Conservation (phyloP, 345 rosid genomes). For the Lenwebbia sp. region DNA sequence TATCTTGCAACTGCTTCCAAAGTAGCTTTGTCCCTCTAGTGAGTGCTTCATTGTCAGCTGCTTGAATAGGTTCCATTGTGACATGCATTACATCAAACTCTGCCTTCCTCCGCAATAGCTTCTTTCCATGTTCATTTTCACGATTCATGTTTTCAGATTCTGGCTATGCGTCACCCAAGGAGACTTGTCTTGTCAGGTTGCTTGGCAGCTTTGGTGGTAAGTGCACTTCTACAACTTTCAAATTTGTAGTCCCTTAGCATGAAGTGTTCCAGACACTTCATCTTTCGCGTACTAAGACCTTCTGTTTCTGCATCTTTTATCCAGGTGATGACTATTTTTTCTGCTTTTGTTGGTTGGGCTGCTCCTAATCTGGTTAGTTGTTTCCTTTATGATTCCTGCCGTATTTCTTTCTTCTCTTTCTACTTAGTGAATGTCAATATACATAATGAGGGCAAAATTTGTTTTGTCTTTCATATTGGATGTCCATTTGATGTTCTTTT, state of each 20-base stretch:
- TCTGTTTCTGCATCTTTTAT: background rate
- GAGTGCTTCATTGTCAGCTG: background rate
- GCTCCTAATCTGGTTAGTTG: conserved; percentile 84
- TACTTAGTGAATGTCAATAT: background rate
- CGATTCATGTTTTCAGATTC: conserved; percentile 36
- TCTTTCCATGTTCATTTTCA: background rate
- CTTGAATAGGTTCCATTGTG: background rate
- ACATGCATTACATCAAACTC: background rate
- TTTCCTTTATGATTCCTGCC: background rate
- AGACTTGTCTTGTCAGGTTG: conserved; percentile 91
- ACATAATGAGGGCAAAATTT: background rate
- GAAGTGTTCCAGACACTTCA: background rate
- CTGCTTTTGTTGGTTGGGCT: conserved; percentile 82
- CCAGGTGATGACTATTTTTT: conserved; percentile 88
- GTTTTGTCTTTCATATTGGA: background rate
- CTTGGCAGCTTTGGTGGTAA: conserved; percentile 61
- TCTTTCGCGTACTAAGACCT: background rate
- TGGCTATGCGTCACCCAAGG: conserved; percentile 98
- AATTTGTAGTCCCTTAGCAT: background rate
- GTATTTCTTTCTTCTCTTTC: background rate
- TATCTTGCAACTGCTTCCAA: background rate
- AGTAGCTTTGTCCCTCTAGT: background rate
- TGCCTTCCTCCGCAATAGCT: background rate
- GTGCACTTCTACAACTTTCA: conserved; percentile 3
- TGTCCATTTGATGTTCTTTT: background rate